Percentiles rank a stretch among this genome's conserved stretches.
Evolutionary conservation across 202 grass and related monocot species (phyloP).

Genomic region (Cymbopogon flexuosus): DNA sequence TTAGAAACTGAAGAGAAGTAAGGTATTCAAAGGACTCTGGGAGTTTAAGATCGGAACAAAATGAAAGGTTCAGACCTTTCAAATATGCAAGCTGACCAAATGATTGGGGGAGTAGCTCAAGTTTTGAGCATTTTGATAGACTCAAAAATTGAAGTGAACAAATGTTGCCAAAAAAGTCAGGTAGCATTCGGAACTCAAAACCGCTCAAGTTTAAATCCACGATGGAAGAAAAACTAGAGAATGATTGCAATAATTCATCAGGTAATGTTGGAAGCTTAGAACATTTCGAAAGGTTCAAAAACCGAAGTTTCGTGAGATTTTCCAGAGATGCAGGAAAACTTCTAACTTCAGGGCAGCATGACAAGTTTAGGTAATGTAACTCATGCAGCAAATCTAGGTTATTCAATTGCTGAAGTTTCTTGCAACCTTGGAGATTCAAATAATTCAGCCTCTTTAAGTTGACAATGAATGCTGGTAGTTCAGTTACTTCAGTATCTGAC

Average conservation of each 20-base stretch:
- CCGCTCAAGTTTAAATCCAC: conserved; percentile 41
- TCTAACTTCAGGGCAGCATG: conserved; percentile 43
- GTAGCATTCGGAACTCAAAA: conserved; percentile 34
- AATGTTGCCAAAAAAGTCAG: conserved; percentile 33
- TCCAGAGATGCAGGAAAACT: conserved; percentile 43
- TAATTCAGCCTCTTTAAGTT: conserved; percentile 42
- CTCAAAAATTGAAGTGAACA: conserved; percentile 41
- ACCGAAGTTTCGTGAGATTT: conserved; percentile 50
- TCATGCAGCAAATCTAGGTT: conserved; percentile 37
- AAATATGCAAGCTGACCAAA: conserved; percentile 37
- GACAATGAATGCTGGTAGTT: conserved; percentile 32
- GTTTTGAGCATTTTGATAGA: conserved; percentile 47
- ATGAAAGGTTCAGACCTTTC: conserved; percentile 36
- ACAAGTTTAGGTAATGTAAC: conserved; percentile 51
- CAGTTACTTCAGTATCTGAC: conserved; percentile 37
- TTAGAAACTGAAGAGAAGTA: conserved; percentile 38
- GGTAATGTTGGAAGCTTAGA: conserved; percentile 44
- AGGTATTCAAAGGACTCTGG: conserved; percentile 25
- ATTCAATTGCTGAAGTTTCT: conserved; percentile 44
- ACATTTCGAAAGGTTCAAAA: conserved; percentile 39
- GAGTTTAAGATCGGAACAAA: conserved; percentile 43
- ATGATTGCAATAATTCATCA: conserved; percentile 31
- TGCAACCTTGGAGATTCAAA: conserved; percentile 59
- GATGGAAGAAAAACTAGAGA: conserved; percentile 39
- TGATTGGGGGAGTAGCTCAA: conserved; percentile 34